Conservation (phyloP, 768 basidiomycete species). For the Termitomyces heimii region DNA sequence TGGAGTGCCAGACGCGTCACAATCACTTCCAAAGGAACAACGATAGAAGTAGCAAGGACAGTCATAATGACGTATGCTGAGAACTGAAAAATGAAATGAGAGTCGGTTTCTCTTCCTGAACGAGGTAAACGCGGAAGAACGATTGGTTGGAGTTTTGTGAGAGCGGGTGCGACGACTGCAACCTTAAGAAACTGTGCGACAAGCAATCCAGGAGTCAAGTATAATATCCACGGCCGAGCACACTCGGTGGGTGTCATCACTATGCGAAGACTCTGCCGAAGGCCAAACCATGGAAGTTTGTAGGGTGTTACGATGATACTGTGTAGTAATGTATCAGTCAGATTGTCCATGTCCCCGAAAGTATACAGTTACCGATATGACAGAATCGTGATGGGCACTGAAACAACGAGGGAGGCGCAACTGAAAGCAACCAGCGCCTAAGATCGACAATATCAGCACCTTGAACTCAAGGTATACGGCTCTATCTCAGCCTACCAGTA, state of each 20-base stretch:
- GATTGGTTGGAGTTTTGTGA: not conserved
- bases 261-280: slow-evolving; percentile 53
- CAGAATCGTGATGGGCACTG: slow-evolving; percentile 5
- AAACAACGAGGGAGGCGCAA: not conserved
- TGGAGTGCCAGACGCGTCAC: slow-evolving; percentile 71
- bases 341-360: not conserved
- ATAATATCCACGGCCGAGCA: slow-evolving; percentile 69
- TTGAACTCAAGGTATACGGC: not conserved
- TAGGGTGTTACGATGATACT: slow-evolving; percentile 80
- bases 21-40: slow-evolving; percentile 75
- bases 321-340: not conserved
- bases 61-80: slow-evolving; percentile 33
- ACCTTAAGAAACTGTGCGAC: slow-evolving; percentile 45
- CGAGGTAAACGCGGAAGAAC: not conserved
- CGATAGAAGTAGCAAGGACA: slow-evolving; percentile 44
- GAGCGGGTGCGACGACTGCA: slow-evolving; percentile 25
- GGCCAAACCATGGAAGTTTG: slow-evolving; percentile 57
- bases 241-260: slow-evolving; percentile 77
- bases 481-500: not conserved
- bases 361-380: slow-evolving; percentile 4
- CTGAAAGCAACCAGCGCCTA: not conserved
- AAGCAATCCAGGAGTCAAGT: slow-evolving; percentile 69
- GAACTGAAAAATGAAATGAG: not conserved
- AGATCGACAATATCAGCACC: not conserved
- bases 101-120: not conserved